Evolutionary conservation across 805 yeast genomes (phyloP).

Genomic region (Isabelozyma pseudorhagii): DNA sequence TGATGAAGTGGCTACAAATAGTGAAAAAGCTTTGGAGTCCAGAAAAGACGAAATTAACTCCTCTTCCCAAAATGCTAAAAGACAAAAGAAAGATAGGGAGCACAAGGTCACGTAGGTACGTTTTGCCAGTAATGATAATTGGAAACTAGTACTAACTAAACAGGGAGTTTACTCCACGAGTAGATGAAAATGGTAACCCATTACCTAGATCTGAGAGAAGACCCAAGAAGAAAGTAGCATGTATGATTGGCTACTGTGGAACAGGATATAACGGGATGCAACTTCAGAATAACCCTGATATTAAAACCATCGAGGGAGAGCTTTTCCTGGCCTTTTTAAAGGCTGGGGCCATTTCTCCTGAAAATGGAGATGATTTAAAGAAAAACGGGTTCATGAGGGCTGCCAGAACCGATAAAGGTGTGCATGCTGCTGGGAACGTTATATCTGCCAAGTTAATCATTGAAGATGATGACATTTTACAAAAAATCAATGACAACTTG

Average conservation of each 20-base stretch:
- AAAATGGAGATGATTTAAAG: slow-evolving; percentile 83
- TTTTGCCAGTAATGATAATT: slow-evolving; percentile 13
- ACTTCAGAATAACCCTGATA: slow-evolving; percentile 70
- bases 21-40: not conserved
- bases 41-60: not conserved
- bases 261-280: slow-evolving; percentile 98
- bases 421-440: slow-evolving; percentile 95
- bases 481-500: slow-evolving; percentile 66
- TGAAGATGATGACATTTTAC: slow-evolving; percentile 72
- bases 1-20: not conserved
- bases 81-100: slow-evolving; percentile 20
- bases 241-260: slow-evolving; percentile 91
- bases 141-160: not conserved
- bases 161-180: slow-evolving; percentile 37
- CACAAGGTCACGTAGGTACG: slow-evolving; percentile 58
- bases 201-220: slow-evolving; percentile 56
- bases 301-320: slow-evolving; percentile 87
- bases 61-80: slow-evolving; percentile 7
- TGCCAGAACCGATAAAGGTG: slow-evolving; percentile 92
- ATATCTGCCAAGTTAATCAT: slow-evolving; percentile 79
- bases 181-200: slow-evolving; percentile 65
- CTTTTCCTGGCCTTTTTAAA: slow-evolving; percentile 76
- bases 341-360: slow-evolving; percentile 86
- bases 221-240: slow-evolving; percentile 89
- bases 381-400: slow-evolving; percentile 86